Conservation (phyloP, 108 stramenopile species). For the Pseudonitzschia delicatissima region DNA sequence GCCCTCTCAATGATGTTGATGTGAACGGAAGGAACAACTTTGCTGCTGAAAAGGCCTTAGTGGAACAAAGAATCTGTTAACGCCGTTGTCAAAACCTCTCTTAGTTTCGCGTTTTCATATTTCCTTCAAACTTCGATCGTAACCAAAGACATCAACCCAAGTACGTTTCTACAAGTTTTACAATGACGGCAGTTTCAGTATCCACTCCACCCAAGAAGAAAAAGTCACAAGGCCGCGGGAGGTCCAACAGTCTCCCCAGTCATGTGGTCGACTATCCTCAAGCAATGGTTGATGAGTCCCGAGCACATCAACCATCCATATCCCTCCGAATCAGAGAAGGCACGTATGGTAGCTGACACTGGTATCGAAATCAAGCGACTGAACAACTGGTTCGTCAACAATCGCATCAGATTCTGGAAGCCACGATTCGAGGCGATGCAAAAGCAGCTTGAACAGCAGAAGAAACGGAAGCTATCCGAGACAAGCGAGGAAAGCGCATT, state of each 20-base stretch:
- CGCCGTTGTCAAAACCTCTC: neutral
- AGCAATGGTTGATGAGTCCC: constrained; percentile 77
- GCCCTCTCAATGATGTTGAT: too few relatives aligned
- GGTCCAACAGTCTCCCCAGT: constrained; percentile 29
- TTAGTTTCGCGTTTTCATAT: neutral
- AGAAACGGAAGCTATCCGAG: neutral
- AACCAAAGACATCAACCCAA: neutral
- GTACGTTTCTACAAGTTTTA: neutral
- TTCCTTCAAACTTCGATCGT: neutral
- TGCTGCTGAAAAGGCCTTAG: neutral
- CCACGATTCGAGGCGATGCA: constrained; percentile 36
- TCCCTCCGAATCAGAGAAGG: constrained; percentile 83
- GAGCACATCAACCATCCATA: constrained; percentile 82
- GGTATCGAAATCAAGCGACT: constrained; percentile 81
- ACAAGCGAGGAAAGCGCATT: neutral
- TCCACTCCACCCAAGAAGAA: constrained; percentile 2
- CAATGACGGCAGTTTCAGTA: neutral
- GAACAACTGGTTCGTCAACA: constrained; percentile 87
- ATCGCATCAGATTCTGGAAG: constrained; percentile 81
- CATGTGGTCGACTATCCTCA: constrained; percentile 77
- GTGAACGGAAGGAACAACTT: too few relatives aligned
- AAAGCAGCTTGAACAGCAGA: constrained; percentile 10
- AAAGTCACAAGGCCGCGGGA: constrained; percentile 23
- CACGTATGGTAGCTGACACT: constrained; percentile 64
- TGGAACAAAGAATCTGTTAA: neutral